These are phyloP conservation scores for Paracamarosporium sp. DNA, from an alignment of 2,329 filamentous ascomycete species.

Conservation along the genomic window DNA sequence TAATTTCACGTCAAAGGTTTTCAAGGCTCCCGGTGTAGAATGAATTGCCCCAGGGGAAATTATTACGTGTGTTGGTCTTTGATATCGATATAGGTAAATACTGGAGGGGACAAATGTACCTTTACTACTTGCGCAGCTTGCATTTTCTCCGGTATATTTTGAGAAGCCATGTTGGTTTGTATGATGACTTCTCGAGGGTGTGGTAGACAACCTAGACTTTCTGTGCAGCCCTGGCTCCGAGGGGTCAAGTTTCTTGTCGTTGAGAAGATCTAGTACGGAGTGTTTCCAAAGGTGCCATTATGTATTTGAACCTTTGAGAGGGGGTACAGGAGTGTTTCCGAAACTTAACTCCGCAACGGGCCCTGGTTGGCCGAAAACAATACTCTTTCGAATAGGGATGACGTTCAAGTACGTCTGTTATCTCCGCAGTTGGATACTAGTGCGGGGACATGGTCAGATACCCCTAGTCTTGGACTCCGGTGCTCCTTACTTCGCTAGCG, in stretches of 20 bases:
- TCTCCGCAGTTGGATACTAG: constrained; percentile 2
- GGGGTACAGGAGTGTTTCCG: background rate
- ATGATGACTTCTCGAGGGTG: background rate
- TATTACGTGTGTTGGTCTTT: background rate
- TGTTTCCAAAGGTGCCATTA: background rate
- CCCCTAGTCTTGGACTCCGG: background rate
- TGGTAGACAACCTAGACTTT: background rate
- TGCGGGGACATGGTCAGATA: background rate
- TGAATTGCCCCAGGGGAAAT: too few relatives aligned
- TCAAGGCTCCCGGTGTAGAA: too few relatives aligned
- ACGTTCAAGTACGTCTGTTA: constrained; percentile 5
- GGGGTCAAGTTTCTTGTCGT: background rate
- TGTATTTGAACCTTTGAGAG: background rate
- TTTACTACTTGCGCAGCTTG: constrained; percentile 57
- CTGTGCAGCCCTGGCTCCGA: background rate
- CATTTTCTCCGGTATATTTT: constrained; percentile 53
- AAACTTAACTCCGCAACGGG: background rate
- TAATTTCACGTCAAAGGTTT: background rate
- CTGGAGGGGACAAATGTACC: constrained; percentile 28
- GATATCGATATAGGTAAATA: background rate
- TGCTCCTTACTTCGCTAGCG: constrained; percentile 3
- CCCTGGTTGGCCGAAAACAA: background rate
- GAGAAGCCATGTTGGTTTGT: constrained; percentile 12
- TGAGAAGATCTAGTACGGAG: background rate
- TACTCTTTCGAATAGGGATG: background rate